Conservation (phyloP, 345 rosid genomes). For the Hevea brasiliensis region DNA sequence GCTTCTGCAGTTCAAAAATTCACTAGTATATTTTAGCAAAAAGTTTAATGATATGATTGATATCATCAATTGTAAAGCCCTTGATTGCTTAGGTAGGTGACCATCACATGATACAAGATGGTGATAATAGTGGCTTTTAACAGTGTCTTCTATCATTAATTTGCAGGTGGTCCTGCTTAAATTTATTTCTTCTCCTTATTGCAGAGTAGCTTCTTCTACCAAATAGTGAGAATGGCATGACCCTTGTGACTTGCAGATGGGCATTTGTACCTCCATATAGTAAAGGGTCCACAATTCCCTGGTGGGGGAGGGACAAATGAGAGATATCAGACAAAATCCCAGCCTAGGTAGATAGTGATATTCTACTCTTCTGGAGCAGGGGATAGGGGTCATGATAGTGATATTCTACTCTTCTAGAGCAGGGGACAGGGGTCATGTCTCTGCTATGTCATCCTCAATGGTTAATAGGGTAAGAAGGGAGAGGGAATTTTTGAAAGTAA, state of each 20-base stretch:
- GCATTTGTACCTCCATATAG: constrained; percentile 2
- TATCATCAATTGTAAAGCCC: background rate
- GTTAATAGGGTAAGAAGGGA: too few relatives aligned
- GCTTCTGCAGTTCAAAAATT: too few relatives aligned
- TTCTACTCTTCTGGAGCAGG: too few relatives aligned
- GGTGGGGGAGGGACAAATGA: background rate
- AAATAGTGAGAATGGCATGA: constrained; percentile 16
- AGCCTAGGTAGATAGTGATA: constrained; percentile 8
- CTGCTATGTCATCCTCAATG: background rate
- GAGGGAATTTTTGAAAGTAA: too few relatives aligned
- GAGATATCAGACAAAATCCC: constrained; percentile 17
- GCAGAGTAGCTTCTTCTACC: too few relatives aligned
- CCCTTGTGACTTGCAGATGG: constrained; percentile 27
- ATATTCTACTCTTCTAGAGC: background rate
- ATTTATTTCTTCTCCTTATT: background rate
- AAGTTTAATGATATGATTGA: too few relatives aligned
- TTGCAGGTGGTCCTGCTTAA: constrained; percentile 25
- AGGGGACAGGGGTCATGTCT: background rate
- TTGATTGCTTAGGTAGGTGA: constrained; percentile 3
- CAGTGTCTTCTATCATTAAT: constrained; percentile 6
- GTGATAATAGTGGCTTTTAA: constrained; percentile 5
- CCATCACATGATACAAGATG: constrained; percentile 16
- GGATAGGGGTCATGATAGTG: background rate
- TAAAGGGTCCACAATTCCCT: background rate
- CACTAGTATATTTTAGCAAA: too few relatives aligned